A percentile compares a stretch with the other conserved stretches of the same genome.
phyloP scores from a whole-genome alignment of 2,329 filamentous ascomycete genomes.

The Pyrenophora tritici-repentis region DNA sequence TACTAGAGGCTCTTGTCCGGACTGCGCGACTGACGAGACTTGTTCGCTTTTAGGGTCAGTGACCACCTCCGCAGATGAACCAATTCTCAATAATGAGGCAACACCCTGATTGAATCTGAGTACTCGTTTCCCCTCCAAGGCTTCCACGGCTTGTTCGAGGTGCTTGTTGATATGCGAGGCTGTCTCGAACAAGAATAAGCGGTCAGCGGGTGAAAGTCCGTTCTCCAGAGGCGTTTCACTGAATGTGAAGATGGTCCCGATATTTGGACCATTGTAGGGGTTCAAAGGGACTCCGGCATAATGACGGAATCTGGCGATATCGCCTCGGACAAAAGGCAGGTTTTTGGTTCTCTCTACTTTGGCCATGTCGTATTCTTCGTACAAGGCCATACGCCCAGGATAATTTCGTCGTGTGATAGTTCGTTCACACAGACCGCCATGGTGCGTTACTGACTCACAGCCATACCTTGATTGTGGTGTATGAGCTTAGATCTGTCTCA shows the following conservation, averaged over 20 bases:
- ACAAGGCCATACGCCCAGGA: constrained; percentile 10
- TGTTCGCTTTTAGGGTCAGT: not conserved
- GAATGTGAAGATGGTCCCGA: constrained; percentile 9
- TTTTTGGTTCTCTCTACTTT: constrained; percentile 9
- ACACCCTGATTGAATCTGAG: constrained; percentile 8
- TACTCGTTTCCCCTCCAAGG: constrained; percentile 7
- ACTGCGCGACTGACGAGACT: not conserved
- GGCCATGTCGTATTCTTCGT: constrained; percentile 11
- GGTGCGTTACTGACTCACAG: constrained; percentile 12
- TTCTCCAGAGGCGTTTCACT: constrained; percentile 2
- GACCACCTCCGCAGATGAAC: not conserved
- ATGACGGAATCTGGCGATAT: constrained; percentile 10
- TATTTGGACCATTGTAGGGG: constrained; percentile 10
- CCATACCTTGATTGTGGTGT: constrained; percentile 1
- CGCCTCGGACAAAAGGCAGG: constrained; percentile 8
- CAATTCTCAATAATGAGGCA: constrained; percentile 5
- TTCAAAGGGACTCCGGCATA: constrained; percentile 13
- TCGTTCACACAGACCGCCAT: constrained; percentile 12
- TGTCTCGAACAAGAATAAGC: constrained; percentile 4
- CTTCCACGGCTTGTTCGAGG: constrained; percentile 12
- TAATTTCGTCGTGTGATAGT: constrained; percentile 8
- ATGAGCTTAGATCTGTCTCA: too few species aligned
- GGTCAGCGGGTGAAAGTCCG: constrained; percentile 3
- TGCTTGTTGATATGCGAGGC: constrained; percentile 8
- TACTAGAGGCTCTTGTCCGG: not conserved